Percentiles rank a stretch among this genome's conserved stretches.
phyloP scores from a whole-genome alignment of 202 grass and related monocot genomes.

The Elaeis oleifera region DNA sequence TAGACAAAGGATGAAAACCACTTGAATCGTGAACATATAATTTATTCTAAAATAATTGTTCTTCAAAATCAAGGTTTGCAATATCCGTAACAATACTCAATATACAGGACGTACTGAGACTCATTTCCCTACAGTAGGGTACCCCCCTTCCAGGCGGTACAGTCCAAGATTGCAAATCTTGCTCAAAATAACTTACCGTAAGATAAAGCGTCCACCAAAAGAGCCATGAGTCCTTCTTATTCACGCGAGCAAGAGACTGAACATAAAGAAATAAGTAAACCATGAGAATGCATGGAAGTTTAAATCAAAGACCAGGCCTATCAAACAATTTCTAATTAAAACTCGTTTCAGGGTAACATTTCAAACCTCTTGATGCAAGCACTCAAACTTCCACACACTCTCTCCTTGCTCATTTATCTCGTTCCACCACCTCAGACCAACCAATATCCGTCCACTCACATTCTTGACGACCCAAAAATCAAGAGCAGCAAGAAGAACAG shows the following conservation, averaged over 20 bases:
- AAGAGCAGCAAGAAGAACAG: conserved; percentile 79
- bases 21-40: too few relatives aligned
- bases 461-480: conserved; percentile 99
- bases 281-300: too few relatives aligned
- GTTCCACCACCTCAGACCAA: conserved; percentile 98
- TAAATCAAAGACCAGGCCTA: not conserved
- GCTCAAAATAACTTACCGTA: conserved; percentile 38
- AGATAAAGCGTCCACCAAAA: conserved; percentile 95
- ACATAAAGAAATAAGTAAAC: conserved; percentile 11
- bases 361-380: conserved; percentile 70
- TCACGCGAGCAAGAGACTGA: conserved; percentile 81
- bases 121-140: too few relatives aligned
- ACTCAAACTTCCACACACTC: conserved; percentile 87
- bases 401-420: conserved; percentile 83
- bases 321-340: not conserved
- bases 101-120: too few relatives aligned
- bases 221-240: conserved; percentile 87
- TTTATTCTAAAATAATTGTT: too few relatives aligned
- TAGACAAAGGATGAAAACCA: too few relatives aligned
- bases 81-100: too few relatives aligned
- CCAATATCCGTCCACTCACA: conserved; percentile 81
- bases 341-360: not conserved
- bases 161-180: too few relatives aligned
- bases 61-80: too few relatives aligned
- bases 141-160: too few relatives aligned